Conservation (phyloP, 441 rosid species). For the Pelargonium fulgidum region DNA sequence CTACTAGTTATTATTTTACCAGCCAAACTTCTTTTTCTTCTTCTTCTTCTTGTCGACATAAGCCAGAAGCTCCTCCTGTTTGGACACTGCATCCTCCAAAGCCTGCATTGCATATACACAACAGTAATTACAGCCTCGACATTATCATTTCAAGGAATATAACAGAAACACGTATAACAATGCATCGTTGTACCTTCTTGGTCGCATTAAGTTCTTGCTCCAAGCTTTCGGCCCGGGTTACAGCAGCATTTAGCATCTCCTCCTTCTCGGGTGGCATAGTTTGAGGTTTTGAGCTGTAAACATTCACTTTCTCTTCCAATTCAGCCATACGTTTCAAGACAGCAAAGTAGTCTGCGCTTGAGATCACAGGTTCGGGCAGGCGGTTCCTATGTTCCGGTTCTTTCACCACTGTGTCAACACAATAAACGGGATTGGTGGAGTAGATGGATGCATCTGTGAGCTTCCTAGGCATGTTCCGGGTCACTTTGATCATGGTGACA, state of each 20-base stretch:
- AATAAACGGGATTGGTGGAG: conserved; percentile 37
- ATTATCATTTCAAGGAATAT: no score
- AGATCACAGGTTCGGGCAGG: conserved; percentile 26
- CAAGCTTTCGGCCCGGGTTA: conserved; percentile 48
- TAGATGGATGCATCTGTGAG: conserved; percentile 49
- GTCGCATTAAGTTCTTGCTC: conserved; percentile 72
- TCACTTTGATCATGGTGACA: conserved; percentile 61
- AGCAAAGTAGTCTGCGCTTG: conserved; percentile 45
- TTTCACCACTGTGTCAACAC: conserved; percentile 31
- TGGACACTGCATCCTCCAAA: conserved; percentile 56
- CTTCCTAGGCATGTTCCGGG: conserved; percentile 63
- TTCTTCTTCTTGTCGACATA: conserved; percentile 72
- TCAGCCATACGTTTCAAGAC: conserved; percentile 68
- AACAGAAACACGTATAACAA: no score
- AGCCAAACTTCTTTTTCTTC: conserved; percentile 31
- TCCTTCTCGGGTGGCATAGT: conserved; percentile 66
- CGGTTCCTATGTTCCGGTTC: conserved; percentile 15
- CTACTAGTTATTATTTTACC: no score
- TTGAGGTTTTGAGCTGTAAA: conserved; percentile 41
- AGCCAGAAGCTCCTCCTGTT: conserved; percentile 61
- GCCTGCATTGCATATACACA: conserved; percentile 34
- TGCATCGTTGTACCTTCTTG: conserved; percentile 44
- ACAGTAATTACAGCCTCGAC: no score
- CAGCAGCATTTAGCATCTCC: conserved; percentile 60
- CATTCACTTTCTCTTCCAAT: conserved; percentile 56